Evolutionary conservation across 306 rosid species (phyloP).

Genomic region (Echinosophora koreensis): DNA sequence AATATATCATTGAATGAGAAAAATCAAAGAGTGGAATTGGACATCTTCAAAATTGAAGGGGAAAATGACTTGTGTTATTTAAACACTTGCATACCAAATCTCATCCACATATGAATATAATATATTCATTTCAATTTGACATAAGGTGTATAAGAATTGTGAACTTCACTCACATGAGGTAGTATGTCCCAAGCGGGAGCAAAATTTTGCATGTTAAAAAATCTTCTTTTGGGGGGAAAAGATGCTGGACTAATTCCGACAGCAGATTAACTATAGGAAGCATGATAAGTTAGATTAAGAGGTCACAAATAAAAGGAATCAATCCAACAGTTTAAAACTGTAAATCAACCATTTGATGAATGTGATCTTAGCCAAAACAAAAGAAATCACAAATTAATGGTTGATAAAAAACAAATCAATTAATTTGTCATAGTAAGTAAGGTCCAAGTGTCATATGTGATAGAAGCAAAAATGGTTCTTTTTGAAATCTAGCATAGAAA

Average conservation of each 20-base stretch:
- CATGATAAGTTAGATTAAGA: neutral
- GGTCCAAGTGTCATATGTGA: too few relatives aligned
- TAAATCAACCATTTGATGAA: neutral
- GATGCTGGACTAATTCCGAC: neutral
- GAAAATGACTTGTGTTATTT: neutral
- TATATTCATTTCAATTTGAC: too few relatives aligned
- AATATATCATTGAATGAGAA: conserved; percentile 9
- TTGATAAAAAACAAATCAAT: neutral
- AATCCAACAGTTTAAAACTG: neutral
- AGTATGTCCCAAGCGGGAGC: too few relatives aligned
- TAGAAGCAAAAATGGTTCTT: too few relatives aligned
- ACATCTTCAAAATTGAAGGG: neutral
- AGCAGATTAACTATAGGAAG: neutral
- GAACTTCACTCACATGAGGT: neutral
- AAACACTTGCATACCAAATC: neutral
- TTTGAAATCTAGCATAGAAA: neutral
- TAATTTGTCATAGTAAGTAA: neutral
- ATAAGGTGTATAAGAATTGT: too few relatives aligned
- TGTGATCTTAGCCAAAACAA: conserved; percentile 2
- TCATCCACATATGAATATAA: too few relatives aligned
- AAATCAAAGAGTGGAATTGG: neutral
- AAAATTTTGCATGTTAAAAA: too few relatives aligned
- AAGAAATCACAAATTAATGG: neutral
- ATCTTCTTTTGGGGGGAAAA: neutral
- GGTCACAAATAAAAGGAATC: neutral